These are phyloP conservation scores for Hordeum vulgare DNA, from an alignment of 176 grass and related monocot species.

Conservation along the genomic window MorexV3_pseudomolecules_assembly NC_058521.1:52612680-52613179, in stretches of 20 bases:
- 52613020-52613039: constrained; percentile 12
- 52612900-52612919: not conserved
- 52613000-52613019: not conserved
- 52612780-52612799: too few relatives aligned
- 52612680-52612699: too few relatives aligned
- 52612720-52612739: too few relatives aligned
- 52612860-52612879: too few relatives aligned
- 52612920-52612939: not conserved
- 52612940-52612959: not conserved
- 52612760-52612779: too few relatives aligned
- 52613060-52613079: not conserved
- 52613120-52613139: constrained; percentile 1
- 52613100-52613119: not conserved
- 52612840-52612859: too few relatives aligned
- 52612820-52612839: too few relatives aligned
- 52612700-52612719: too few relatives aligned
- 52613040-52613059: constrained; percentile 18
- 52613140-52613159: not conserved
- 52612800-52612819: too few relatives aligned
- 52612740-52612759: too few relatives aligned
- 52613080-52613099: constrained; percentile 6
- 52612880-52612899: too few relatives aligned
- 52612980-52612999: not conserved
- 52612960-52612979: not conserved
- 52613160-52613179: not conserved